Evolutionary conservation across 2,329 filamentous ascomycete genomes (phyloP).

Genomic region (Pestalotiopsis sp.): DNA sequence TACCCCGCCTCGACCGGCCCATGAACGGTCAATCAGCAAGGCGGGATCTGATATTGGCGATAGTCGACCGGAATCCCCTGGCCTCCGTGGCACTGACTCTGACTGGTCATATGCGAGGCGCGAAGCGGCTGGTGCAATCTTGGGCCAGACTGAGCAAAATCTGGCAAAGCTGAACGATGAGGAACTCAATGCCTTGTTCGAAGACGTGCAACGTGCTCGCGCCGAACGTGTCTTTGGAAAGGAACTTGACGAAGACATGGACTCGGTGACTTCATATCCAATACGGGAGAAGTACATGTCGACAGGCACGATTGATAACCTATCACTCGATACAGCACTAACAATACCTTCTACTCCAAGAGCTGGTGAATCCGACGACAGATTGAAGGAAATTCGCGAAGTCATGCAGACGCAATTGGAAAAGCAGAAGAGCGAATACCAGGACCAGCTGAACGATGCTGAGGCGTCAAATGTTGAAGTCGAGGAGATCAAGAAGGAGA

Average conservation of each 20-base stretch:
- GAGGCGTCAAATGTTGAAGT: slow-evolving; percentile 78
- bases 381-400: slow-evolving; percentile 73
- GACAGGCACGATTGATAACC: slow-evolving; percentile 91
- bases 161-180: slow-evolving; percentile 90
- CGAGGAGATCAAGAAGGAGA: slow-evolving; percentile 83
- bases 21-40: slow-evolving; percentile 81
- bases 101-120: slow-evolving; percentile 94
- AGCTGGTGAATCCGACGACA: slow-evolving; percentile 75
- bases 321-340: slow-evolving; percentile 89
- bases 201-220: slow-evolving; percentile 87
- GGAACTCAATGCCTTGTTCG: slow-evolving; percentile 89
- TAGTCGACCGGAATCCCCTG: slow-evolving; percentile 79
- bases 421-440: slow-evolving; percentile 81
- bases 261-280: slow-evolving; percentile 86
- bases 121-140: slow-evolving; percentile 88
- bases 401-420: slow-evolving; percentile 85
- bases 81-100: slow-evolving; percentile 74
- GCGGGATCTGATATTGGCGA: slow-evolving; percentile 78
- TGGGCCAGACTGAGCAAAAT: slow-evolving; percentile 83
- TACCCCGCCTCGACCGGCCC: slow-evolving; percentile 64
- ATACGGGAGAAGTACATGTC: slow-evolving; percentile 94
- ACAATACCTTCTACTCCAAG: slow-evolving; percentile 94
- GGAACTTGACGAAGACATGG: slow-evolving; percentile 85
- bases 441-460: slow-evolving; percentile 74
- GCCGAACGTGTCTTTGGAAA: slow-evolving; percentile 73